Conservation (phyloP, 176 grass and related monocot species). For the Oryza glumipatula region DNA sequence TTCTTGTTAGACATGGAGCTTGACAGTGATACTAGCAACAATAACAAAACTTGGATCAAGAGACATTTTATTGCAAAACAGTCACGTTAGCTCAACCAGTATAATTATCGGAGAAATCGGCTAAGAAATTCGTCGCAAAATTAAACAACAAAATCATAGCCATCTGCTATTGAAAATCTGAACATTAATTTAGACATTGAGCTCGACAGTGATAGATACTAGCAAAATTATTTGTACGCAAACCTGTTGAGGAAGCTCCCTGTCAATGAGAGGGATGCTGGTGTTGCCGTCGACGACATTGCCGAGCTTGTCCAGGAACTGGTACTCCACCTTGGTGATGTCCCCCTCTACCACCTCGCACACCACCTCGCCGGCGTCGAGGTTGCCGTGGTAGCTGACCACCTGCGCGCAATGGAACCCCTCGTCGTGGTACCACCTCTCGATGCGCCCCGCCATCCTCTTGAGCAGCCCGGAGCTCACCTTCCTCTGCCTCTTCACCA, state of each 20-base stretch:
- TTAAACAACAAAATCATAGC: too few relatives aligned
- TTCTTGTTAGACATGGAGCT: too few relatives aligned
- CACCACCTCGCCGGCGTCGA: slow-evolving; percentile 84
- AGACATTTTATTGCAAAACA: too few relatives aligned
- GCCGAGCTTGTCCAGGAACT: slow-evolving; percentile 69
- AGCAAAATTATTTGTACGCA: neutral
- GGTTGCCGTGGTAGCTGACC: slow-evolving; percentile 73
- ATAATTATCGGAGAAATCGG: too few relatives aligned
- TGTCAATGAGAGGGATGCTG: slow-evolving; percentile 58
- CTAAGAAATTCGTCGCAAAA: too few relatives aligned
- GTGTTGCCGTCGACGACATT: slow-evolving; percentile 86
- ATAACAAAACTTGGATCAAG: too few relatives aligned
- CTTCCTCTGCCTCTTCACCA: slow-evolving; percentile 74
- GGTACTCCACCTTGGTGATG: slow-evolving; percentile 76
- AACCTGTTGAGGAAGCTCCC: slow-evolving; percentile 85
- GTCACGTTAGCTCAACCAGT: too few relatives aligned
- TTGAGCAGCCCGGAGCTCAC: slow-evolving; percentile 85
- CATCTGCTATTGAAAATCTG: too few relatives aligned
- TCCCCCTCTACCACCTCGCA: slow-evolving; percentile 93
- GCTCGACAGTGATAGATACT: too few relatives aligned
- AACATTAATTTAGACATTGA: too few relatives aligned
- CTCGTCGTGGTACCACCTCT: slow-evolving; percentile 94
- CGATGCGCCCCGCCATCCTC: slow-evolving; percentile 82
- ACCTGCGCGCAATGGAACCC: slow-evolving; percentile 90
- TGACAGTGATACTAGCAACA: too few relatives aligned